A percentile compares a stretch with the other conserved stretches of the same genome.
Conservation (phyloP, 768 basidiomycete genomes). For the Lentinula edodes region DNA sequence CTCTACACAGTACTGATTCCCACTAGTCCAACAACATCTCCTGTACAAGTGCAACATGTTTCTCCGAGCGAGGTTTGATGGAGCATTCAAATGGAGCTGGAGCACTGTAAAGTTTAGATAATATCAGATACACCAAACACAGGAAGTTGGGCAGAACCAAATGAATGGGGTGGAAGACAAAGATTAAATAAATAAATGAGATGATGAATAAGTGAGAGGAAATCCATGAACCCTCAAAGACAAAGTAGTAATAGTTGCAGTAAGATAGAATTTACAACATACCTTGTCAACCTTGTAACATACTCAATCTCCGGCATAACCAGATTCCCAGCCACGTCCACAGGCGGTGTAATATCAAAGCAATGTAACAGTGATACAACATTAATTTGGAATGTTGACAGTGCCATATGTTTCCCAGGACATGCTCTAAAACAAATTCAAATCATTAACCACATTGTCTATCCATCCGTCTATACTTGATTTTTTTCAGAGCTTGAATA, state of each 20-base stretch:
- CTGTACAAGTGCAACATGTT: conserved; percentile 16
- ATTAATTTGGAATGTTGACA: conserved; percentile 20
- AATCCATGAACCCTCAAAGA: too few species aligned
- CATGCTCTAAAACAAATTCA: conserved; percentile 16
- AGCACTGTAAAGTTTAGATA: background rate
- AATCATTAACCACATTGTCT: background rate
- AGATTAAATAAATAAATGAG: too few species aligned
- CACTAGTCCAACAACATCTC: background rate
- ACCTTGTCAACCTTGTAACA: background rate
- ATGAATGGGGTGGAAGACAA: too few species aligned
- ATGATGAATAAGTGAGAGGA: too few species aligned
- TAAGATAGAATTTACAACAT: background rate
- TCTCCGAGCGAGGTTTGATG: conserved; percentile 21
- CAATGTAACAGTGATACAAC: conserved; percentile 24
- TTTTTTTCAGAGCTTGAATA: too few species aligned
- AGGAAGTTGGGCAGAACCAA: background rate
- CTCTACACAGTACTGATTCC: too few species aligned
- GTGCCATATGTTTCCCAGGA: conserved; percentile 24
- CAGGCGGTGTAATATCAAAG: conserved; percentile 21
- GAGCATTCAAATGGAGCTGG: conserved; percentile 21
- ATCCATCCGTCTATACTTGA: too few species aligned
- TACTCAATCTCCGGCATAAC: conserved; percentile 25
- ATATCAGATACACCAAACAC: background rate
- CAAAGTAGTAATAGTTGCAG: background rate
- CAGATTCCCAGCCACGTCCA: conserved; percentile 17